Evolutionary conservation across 2,329 filamentous ascomycete species (phyloP).

Genomic region (Exserohilum turcica): DNA sequence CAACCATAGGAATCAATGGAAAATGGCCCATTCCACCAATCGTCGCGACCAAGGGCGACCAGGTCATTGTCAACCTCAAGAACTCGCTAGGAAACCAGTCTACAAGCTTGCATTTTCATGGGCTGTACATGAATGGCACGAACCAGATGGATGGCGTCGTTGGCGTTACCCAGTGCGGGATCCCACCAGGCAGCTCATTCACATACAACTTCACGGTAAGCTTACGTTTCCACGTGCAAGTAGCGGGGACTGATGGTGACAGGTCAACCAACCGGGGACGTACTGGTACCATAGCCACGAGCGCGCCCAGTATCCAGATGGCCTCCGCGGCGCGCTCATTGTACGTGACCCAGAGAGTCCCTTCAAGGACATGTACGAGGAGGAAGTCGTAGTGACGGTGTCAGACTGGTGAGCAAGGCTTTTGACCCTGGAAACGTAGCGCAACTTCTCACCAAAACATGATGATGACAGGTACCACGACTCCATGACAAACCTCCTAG

Average conservation of each 20-base stretch:
- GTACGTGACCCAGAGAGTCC: conserved; percentile 64
- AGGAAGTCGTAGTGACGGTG: conserved; percentile 69
- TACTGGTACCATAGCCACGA: conserved; percentile 74
- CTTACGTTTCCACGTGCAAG: neutral
- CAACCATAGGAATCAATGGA: conserved; percentile 72
- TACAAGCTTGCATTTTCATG: conserved; percentile 76
- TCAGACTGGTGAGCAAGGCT: conserved; percentile 61
- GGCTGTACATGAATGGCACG: conserved; percentile 76
- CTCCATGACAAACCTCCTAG: conserved; percentile 53
- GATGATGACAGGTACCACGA: conserved; percentile 61
- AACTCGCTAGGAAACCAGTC: conserved; percentile 69
- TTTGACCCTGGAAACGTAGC: neutral
- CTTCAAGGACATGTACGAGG: conserved; percentile 60
- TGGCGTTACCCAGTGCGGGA: conserved; percentile 63
- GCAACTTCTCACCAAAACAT: neutral
- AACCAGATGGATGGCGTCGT: conserved; percentile 75
- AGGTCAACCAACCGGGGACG: conserved; percentile 59
- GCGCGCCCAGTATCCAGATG: conserved; percentile 67
- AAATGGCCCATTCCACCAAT: conserved; percentile 76
- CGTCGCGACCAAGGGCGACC: conserved; percentile 74
- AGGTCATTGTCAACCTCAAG: conserved; percentile 68
- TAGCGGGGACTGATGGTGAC: conserved; percentile 48
- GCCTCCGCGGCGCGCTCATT: conserved; percentile 69
- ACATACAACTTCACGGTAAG: conserved; percentile 60
- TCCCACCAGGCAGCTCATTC: conserved; percentile 66